These are phyloP conservation scores for Talaromyces sp. DNA, from an alignment of 2,329 filamentous ascomycete species.

Conservation along the genomic window DNA sequence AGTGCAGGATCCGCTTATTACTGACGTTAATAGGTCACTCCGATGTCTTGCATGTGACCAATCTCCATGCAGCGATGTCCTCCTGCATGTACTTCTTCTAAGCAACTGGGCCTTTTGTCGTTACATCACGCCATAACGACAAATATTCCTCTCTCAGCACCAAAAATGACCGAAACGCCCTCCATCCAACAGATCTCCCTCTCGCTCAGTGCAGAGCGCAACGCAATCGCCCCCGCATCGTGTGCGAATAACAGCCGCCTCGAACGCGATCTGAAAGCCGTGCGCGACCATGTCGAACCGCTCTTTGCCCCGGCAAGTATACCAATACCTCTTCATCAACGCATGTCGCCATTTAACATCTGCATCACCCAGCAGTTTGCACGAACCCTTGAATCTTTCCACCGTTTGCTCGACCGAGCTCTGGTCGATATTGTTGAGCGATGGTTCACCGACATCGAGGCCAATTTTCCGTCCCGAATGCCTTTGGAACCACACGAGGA, in stretches of 20 bases:
- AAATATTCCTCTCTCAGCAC: neutral
- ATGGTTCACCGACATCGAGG: slow-evolving; percentile 30
- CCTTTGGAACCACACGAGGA: slow-evolving; percentile 30
- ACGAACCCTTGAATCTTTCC: slow-evolving; percentile 19
- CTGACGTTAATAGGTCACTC: neutral
- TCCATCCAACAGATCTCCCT: slow-evolving; percentile 17
- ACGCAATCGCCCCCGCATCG: slow-evolving; percentile 12
- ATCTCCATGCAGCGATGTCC: neutral
- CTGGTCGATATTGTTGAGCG: slow-evolving; percentile 31
- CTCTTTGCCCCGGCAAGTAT: neutral
- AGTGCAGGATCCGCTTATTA: neutral
- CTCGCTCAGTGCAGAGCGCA: slow-evolving; percentile 16
- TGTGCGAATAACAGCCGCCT: slow-evolving; percentile 13
- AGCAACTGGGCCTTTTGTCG: neutral
- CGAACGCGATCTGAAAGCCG: slow-evolving; percentile 11
- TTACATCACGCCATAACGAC: neutral
- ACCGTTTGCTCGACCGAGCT: slow-evolving; percentile 26
- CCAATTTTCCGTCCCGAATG: slow-evolving; percentile 28
- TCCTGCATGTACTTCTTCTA: neutral
- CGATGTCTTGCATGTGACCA: neutral
- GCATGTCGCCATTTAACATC: slow-evolving; percentile 17
- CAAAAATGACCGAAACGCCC: neutral
- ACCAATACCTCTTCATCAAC: neutral
- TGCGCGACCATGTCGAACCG: slow-evolving; percentile 12
- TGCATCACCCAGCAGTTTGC: slow-evolving; percentile 11